These are phyloP conservation scores for Dactylorhiza incarnata DNA, from an alignment of 106 monocot species.

Conservation along the genomic window DNA sequence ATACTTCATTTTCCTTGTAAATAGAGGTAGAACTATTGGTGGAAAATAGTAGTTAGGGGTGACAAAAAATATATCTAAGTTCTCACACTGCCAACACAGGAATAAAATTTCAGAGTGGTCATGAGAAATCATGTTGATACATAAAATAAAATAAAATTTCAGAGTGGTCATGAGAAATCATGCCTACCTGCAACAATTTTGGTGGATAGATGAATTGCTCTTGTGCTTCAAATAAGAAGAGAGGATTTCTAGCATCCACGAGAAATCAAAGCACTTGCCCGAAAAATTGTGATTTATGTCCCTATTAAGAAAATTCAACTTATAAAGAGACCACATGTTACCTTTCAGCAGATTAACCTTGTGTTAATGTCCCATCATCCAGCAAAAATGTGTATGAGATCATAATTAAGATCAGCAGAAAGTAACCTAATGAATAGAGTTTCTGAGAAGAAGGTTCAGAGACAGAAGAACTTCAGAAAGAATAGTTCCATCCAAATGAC, in stretches of 20 bases:
- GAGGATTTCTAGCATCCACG: neutral
- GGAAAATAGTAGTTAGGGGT: neutral
- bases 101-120: neutral
- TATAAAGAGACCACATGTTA: conserved; percentile 1
- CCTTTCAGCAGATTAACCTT: conserved; percentile 8
- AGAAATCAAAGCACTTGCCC: neutral
- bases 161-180: neutral
- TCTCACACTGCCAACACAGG: neutral
- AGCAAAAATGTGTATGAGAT: conserved; percentile 3
- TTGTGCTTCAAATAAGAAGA: neutral
- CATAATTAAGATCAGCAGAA: conserved; percentile 6
- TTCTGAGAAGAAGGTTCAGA: conserved; percentile 7
- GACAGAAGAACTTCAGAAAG: neutral
- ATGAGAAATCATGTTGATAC: neutral
- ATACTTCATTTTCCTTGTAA: neutral
- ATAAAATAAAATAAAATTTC: neutral
- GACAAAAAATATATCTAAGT: neutral
- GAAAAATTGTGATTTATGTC: neutral
- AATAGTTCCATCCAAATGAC: conserved; percentile 4
- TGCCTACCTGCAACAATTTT: conserved; percentile 2
- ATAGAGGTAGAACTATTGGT: neutral
- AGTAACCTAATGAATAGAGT: conserved; percentile 9
- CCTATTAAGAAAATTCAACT: neutral
- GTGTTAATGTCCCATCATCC: conserved; percentile 8
- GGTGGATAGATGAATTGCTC: neutral